Percentiles rank a stretch among this genome's conserved stretches.
phyloP scores from a whole-genome alignment of 441 rosid genomes.

The Arabidopsis hybrid region DNA sequence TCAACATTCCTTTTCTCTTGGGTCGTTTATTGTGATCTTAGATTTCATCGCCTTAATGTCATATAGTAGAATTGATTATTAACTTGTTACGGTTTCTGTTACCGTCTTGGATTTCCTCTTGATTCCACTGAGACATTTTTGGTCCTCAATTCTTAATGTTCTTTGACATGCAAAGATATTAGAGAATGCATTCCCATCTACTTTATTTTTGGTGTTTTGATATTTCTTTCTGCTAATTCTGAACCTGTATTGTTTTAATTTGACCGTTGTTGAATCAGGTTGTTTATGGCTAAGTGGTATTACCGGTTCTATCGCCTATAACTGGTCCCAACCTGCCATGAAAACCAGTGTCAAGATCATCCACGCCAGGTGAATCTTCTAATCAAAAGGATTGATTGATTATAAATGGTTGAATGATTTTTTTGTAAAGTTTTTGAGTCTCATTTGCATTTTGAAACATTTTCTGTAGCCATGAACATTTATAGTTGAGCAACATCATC shows the following conservation, averaged over 20 bases:
- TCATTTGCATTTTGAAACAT: background rate
- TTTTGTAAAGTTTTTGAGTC: background rate
- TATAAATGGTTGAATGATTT: background rate
- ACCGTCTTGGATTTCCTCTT: background rate
- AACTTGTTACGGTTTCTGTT: background rate
- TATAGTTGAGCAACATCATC: background rate
- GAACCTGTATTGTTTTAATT: background rate
- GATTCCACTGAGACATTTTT: background rate
- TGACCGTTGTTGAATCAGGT: constrained; percentile 44
- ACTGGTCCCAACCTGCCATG: constrained; percentile 77
- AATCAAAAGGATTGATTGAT: background rate
- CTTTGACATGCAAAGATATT: background rate
- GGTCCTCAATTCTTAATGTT: background rate
- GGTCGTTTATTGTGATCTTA: constrained; percentile 8
- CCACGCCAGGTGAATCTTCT: background rate
- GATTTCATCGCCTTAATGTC: background rate
- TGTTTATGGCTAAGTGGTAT: constrained; percentile 83
- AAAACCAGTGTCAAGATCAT: constrained; percentile 40
- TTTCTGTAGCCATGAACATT: background rate
- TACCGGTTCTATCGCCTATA: constrained; percentile 76
- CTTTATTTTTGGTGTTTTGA: constrained; percentile 11
- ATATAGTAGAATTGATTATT: background rate
- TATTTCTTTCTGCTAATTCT: background rate
- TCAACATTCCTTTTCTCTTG: background rate
- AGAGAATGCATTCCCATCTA: background rate